These are phyloP conservation scores for Peziza echinospora DNA, from an alignment of 495 filamentous ascomycete genomes.

Conservation along the genomic window DNA sequence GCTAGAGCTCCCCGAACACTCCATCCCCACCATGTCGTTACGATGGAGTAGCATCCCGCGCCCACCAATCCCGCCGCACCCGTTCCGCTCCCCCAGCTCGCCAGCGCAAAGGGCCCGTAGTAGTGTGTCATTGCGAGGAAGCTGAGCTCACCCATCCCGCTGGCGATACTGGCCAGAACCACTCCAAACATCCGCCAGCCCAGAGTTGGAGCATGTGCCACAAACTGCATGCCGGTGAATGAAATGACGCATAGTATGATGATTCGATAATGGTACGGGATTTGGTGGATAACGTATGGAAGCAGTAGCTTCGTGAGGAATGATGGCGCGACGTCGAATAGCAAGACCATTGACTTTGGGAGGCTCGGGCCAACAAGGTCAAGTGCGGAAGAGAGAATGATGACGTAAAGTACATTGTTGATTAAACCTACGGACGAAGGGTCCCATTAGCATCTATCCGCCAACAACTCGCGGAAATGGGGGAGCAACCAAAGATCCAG, in stretches of 20 bases:
- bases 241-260: constrained; percentile 50
- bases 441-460: not conserved
- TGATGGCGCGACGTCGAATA: constrained; percentile 75
- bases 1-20: constrained; percentile 49
- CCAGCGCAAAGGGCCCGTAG: constrained; percentile 76
- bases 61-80: constrained; percentile 76
- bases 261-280: constrained; percentile 60
- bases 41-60: constrained; percentile 63
- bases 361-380: constrained; percentile 73
- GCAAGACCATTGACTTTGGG: constrained; percentile 78
- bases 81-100: constrained; percentile 82
- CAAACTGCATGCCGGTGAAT: constrained; percentile 61
- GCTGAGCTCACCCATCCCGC: constrained; percentile 68
- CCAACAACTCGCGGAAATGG: not conserved
- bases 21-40: constrained; percentile 57
- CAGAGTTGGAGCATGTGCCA: constrained; percentile 54
- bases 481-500: constrained; percentile 63
- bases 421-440: constrained; percentile 43
- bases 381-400: constrained; percentile 86
- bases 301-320: constrained; percentile 73
- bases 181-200: constrained; percentile 60
- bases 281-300: constrained; percentile 75
- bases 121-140: constrained; percentile 83
- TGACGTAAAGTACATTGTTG: constrained; percentile 95
- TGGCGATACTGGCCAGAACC: constrained; percentile 60